phyloP scores from a whole-genome alignment of 371 early-diverging fungal genomes.

The Zychaea mexicana region DNA sequence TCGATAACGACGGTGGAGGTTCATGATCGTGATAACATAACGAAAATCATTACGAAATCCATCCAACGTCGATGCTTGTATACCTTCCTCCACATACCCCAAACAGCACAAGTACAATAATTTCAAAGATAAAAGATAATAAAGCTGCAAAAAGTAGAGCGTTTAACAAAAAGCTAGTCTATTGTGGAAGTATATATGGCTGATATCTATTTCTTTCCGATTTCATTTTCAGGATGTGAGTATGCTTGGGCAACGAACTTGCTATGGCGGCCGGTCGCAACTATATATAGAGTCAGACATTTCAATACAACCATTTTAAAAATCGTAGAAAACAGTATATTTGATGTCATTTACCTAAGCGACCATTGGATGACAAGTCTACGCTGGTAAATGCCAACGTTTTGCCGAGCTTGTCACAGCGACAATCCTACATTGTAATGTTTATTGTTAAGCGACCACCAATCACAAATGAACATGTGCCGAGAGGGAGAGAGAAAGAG shows the following conservation, averaged over 20 bases:
- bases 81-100: too few relatives aligned
- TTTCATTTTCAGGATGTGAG: conserved; percentile 39
- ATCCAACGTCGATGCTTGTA: too few relatives aligned
- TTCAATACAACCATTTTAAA: neutral
- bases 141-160: too few relatives aligned
- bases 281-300: conserved; percentile 6
- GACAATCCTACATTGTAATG: conserved; percentile 38
- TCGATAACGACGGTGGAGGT: too few relatives aligned
- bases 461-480: too few relatives aligned
- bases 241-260: conserved; percentile 63
- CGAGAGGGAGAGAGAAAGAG: too few relatives aligned
- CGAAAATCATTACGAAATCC: too few relatives aligned
- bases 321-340: neutral
- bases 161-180: too few relatives aligned
- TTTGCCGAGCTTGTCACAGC: conserved; percentile 64
- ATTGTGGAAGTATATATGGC: too few relatives aligned
- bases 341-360: conserved; percentile 33
- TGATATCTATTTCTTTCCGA: conserved; percentile 7
- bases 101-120: too few relatives aligned
- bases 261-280: conserved; percentile 66
- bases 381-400: conserved; percentile 63
- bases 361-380: conserved; percentile 49
- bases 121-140: too few relatives aligned
- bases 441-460: neutral
- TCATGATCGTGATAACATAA: too few relatives aligned